Evolutionary conservation across 768 basidiomycete genomes (phyloP).

Genomic region (Porpolomopsis calyptriformis): DNA sequence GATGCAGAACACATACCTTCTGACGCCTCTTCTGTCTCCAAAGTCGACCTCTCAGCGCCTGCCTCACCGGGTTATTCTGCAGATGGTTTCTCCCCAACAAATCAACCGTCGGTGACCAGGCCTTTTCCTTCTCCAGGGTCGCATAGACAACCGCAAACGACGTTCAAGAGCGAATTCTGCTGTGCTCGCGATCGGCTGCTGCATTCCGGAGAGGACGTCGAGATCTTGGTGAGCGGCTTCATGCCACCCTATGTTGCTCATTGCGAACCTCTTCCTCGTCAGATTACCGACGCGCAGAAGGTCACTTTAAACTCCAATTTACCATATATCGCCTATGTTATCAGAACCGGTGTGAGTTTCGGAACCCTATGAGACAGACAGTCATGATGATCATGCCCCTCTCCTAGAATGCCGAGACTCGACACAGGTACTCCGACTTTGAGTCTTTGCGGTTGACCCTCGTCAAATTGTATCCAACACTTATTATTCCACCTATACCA

Average conservation of each 20-base stretch:
- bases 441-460: constrained; percentile 82
- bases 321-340: constrained; percentile 91
- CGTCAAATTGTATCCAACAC: constrained; percentile 82
- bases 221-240: constrained; percentile 51
- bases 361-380: constrained; percentile 4
- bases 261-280: neutral
- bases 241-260: neutral
- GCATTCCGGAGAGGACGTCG: constrained; percentile 73
- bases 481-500: constrained; percentile 96
- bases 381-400: constrained; percentile 6
- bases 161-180: constrained; percentile 70
- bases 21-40: constrained; percentile 44
- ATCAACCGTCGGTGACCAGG: constrained; percentile 29
- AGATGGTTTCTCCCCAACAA: constrained; percentile 35
- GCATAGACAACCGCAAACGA: constrained; percentile 39
- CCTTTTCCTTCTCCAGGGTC: constrained; percentile 50
- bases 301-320: constrained; percentile 80
- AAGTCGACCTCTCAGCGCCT: constrained; percentile 47
- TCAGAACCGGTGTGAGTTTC: constrained; percentile 65
- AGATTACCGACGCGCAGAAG: constrained; percentile 96
- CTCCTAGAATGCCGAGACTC: constrained; percentile 63
- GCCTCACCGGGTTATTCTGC: constrained; percentile 38
- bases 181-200: constrained; percentile 65
- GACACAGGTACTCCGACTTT: constrained; percentile 95
- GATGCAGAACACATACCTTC: constrained; percentile 33